phyloP scores from a whole-genome alignment of 192 early-diverging fungal genomes.

The Rhizoclosmatium sp. region DNA sequence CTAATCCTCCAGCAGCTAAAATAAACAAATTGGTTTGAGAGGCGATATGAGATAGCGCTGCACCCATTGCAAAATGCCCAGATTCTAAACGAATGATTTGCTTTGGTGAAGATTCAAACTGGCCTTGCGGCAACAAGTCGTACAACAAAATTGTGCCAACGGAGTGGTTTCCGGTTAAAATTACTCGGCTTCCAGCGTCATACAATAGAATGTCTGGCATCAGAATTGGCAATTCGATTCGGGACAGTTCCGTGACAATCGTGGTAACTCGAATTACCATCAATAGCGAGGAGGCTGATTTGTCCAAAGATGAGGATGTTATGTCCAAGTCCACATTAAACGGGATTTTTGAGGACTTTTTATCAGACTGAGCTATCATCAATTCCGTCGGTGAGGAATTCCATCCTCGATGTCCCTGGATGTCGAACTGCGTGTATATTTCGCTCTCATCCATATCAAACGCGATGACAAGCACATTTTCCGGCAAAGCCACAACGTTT shows the following conservation, averaged over 20 bases:
- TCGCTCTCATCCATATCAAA: slow-evolving; percentile 11
- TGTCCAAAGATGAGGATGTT: background rate
- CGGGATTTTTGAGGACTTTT: background rate
- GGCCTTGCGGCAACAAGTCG: background rate
- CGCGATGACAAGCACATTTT: background rate
- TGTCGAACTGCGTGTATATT: slow-evolving; percentile 3
- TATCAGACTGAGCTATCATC: background rate
- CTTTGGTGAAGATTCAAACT: background rate
- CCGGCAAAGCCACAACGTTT: background rate
- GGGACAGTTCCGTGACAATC: background rate
- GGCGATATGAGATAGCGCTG: background rate
- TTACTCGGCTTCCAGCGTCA: background rate
- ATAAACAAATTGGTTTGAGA: background rate
- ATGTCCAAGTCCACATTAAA: slow-evolving; percentile 12
- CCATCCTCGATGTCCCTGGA: slow-evolving; percentile 11
- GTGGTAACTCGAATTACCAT: background rate
- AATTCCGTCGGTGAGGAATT: background rate
- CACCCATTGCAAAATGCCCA: background rate
- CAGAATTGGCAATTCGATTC: slow-evolving; percentile 1
- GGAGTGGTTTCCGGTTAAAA: background rate
- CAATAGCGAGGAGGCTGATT: slow-evolving; percentile 5
- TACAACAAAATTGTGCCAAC: background rate
- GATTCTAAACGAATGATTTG: slow-evolving; percentile 7
- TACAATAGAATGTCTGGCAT: slow-evolving; percentile 8
- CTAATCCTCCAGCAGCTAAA: background rate